These are phyloP conservation scores for Arthrobotrys megalospora DNA, from an alignment of 2,329 filamentous ascomycete species.

Conservation along the genomic window DNA sequence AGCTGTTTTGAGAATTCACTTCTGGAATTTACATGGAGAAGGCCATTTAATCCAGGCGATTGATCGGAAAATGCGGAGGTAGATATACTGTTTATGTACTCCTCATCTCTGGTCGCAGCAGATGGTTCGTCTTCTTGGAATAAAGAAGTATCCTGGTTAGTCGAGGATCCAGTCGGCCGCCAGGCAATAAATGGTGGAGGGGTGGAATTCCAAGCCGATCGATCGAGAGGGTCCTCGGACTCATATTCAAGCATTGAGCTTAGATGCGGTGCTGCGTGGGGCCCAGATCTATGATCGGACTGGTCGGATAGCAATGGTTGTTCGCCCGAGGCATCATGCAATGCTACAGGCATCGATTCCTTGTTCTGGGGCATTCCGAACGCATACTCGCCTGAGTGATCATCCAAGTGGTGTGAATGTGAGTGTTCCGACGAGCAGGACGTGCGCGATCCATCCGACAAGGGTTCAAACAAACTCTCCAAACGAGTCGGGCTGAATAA, in stretches of 20 bases:
- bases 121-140: slow-evolving; percentile 24
- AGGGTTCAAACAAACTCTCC: slow-evolving; percentile 48
- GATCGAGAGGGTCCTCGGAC: slow-evolving; percentile 27
- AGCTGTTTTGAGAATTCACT: slow-evolving; percentile 39
- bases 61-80: slow-evolving; percentile 56
- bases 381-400: neutral
- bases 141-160: slow-evolving; percentile 8
- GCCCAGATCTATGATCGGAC: neutral
- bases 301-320: neutral
- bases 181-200: slow-evolving; percentile 44
- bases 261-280: neutral
- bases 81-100: slow-evolving; percentile 54
- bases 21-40: slow-evolving; percentile 42
- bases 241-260: slow-evolving; percentile 17
- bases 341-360: neutral
- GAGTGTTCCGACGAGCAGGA: neutral
- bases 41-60: slow-evolving; percentile 46
- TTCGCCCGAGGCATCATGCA: neutral
- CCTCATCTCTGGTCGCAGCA: slow-evolving; percentile 25
- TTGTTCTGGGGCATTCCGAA: neutral
- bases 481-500: slow-evolving; percentile 47
- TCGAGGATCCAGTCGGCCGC: slow-evolving; percentile 25
- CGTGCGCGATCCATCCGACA: slow-evolving; percentile 4
- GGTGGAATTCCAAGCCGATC: slow-evolving; percentile 47
- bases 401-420: neutral